Evolutionary conservation across 2,329 filamentous ascomycete species (phyloP).

Genomic region (Pleurostoma richardsiae): DNA sequence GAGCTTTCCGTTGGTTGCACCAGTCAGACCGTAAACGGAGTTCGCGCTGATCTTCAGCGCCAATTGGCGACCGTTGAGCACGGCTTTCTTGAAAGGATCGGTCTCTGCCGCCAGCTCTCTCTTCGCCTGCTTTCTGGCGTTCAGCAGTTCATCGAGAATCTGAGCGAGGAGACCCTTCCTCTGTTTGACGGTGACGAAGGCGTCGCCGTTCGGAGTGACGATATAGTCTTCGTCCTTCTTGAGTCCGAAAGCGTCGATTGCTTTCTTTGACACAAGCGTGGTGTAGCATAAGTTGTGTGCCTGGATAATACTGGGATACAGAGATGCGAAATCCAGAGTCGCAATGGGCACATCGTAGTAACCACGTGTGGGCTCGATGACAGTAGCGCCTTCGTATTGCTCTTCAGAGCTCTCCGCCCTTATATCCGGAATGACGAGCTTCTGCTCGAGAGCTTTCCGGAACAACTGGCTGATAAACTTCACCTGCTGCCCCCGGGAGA

Average conservation of each 20-base stretch:
- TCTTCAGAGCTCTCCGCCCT: conserved; percentile 68
- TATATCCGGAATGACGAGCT: conserved; percentile 89
- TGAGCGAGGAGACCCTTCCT: conserved; percentile 90
- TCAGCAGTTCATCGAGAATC: conserved; percentile 88
- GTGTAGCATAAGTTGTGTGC: conserved; percentile 98
- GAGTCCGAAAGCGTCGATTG: conserved; percentile 69
- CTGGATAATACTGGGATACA: conserved; percentile 98
- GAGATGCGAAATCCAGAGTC: conserved; percentile 95
- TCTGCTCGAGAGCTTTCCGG: conserved; percentile 88
- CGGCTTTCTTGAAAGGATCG: conserved; percentile 95
- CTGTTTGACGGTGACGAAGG: conserved; percentile 83
- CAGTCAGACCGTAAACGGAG: conserved; percentile 95
- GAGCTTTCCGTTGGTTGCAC: conserved; percentile 91
- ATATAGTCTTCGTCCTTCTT: conserved; percentile 94
- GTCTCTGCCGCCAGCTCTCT: conserved; percentile 82
- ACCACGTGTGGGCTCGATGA: conserved; percentile 89
- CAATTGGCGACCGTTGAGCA: conserved; percentile 93
- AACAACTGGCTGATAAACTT: conserved; percentile 98
- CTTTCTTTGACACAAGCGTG: conserved; percentile 75
- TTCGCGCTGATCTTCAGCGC: conserved; percentile 96
- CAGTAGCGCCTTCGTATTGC: conserved; percentile 95
- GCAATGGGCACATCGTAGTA: conserved; percentile 96
- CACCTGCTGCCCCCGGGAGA: conserved; percentile 90
- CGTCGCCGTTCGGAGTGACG: conserved; percentile 87
- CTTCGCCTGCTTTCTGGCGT: conserved; percentile 93